phyloP scores from a whole-genome alignment of 2,329 filamentous ascomycete species.

The Endoconidiophora polonica region DNA sequence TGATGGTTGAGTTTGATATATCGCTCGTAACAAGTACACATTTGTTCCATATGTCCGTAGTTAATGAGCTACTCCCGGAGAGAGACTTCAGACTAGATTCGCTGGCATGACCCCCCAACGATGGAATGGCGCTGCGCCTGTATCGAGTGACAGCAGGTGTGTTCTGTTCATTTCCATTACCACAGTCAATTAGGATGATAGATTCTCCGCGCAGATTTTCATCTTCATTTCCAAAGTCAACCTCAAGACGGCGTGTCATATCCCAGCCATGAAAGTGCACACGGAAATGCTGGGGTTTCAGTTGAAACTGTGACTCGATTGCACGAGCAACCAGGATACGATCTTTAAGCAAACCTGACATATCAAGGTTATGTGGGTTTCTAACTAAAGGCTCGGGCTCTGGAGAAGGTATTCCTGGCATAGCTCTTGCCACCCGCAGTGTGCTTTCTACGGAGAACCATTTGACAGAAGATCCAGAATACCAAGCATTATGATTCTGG shows the following conservation, averaged over 20 bases:
- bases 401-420: slow-evolving; percentile 48
- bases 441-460: slow-evolving; percentile 73
- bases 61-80: too few species aligned
- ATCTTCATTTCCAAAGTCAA: slow-evolving; percentile 78
- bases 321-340: slow-evolving; percentile 61
- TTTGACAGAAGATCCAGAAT: slow-evolving; percentile 56
- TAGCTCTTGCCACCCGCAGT: slow-evolving; percentile 50
- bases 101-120: too few species aligned
- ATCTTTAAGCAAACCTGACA: slow-evolving; percentile 42
- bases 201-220: slow-evolving; percentile 59
- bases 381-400: slow-evolving; percentile 21
- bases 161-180: slow-evolving; percentile 39
- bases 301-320: slow-evolving; percentile 48
- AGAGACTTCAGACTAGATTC: too few species aligned
- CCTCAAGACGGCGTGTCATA: slow-evolving; percentile 70
- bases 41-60: slow-evolving; percentile 47
- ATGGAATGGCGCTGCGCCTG: slow-evolving; percentile 19
- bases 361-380: slow-evolving; percentile 2
- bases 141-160: slow-evolving; percentile 28
- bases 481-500: slow-evolving; percentile 56
- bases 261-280: slow-evolving; percentile 74
- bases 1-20: slow-evolving; percentile 44
- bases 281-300: slow-evolving; percentile 57
- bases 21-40: slow-evolving; percentile 39
- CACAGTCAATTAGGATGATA: slow-evolving; percentile 58